Conservation (phyloP, 345 rosid genomes). For the Populus euphratica region DNA sequence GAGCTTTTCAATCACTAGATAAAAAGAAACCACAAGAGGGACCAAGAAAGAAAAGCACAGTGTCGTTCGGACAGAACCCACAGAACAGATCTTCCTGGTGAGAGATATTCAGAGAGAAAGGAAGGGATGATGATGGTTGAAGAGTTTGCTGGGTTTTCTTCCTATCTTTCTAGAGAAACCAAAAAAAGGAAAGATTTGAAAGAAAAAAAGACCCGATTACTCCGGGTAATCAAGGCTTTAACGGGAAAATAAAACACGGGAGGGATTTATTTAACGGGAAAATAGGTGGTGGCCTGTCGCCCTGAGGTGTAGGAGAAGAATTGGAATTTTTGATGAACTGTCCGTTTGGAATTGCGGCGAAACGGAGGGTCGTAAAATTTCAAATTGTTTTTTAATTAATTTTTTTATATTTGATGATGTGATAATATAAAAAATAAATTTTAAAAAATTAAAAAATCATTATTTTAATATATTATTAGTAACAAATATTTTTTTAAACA, state of each 20-base stretch:
- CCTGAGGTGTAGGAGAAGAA: neutral
- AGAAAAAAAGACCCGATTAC: conserved; percentile 3
- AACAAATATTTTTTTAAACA: too few relatives aligned
- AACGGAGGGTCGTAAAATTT: too few relatives aligned
- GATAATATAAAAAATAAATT: too few relatives aligned
- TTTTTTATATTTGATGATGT: too few relatives aligned
- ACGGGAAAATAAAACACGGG: neutral
- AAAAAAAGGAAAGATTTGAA: neutral
- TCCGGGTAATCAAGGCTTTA: neutral
- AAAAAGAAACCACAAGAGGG: neutral
- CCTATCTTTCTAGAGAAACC: neutral
- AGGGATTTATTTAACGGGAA: conserved; percentile 13
- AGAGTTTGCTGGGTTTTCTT: neutral
- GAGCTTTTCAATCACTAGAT: neutral
- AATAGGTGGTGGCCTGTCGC: neutral
- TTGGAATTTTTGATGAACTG: neutral
- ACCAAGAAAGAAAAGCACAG: conserved; percentile 4
- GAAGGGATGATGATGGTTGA: neutral
- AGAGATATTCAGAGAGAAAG: conserved; percentile 1
- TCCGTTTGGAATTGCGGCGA: too few relatives aligned
- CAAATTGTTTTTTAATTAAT: too few relatives aligned
- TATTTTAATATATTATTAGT: too few relatives aligned
- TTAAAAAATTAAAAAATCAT: too few relatives aligned
- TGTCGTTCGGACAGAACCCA: conserved; percentile 3
- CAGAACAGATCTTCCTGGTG: conserved; percentile 10